Base-by-base conservation (phyloP, 2,329 filamentous ascomycete species). In the Aspergillus sp. region DNA sequence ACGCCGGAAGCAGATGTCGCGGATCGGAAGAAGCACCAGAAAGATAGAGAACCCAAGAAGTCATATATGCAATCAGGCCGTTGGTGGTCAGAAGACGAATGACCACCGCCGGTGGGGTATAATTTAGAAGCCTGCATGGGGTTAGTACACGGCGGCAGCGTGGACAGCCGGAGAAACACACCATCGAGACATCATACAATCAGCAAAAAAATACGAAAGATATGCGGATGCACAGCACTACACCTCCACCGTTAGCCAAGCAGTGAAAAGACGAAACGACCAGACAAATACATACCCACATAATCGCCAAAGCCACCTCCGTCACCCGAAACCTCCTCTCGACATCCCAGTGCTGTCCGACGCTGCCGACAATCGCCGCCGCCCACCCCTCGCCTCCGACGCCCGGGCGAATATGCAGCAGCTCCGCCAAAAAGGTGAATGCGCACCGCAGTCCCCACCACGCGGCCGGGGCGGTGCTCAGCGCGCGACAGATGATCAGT, bases 161-260 rank as follows among this genome's bases (percentile, higher is more conserved):
- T 42, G 40, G 19, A 22, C 14, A 13, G 19, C 5, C 11, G n/a
- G 42, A 30, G 26, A 32, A 38, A 72, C 79, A 42, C 66, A 89
- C 87, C 88, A 92, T 73, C 89, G 79, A 56, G 87, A 90, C 88
- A 92, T 91, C 63, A 92, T 81, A 71, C 88, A 90, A 73, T 92
- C 88, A 52, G 87, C 89, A 68, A 92, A 92, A 75, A 90, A 89
- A 71, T 90, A 92, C 47, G 87, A 88, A 54, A 91, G 80, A 70
- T 90, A 90, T 49, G 86, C 88, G 17, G 87, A 89, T 53, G 87
- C 85, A 65, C 82, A 84, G 74, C 87, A 90, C 88, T 90, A 48
- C 10, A 20, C 30, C 24, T 46, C 55, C 50, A 60, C 40, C n/a
- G 26, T 30, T 24, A 36, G 33, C 19, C 24, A 30, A 10, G 11